A percentile compares a stretch with the other conserved stretches of the same genome.
Evolutionary conservation across 2,329 filamentous ascomycete species (phyloP).

Genomic region (Neofusicoccum laricinum): DNA sequence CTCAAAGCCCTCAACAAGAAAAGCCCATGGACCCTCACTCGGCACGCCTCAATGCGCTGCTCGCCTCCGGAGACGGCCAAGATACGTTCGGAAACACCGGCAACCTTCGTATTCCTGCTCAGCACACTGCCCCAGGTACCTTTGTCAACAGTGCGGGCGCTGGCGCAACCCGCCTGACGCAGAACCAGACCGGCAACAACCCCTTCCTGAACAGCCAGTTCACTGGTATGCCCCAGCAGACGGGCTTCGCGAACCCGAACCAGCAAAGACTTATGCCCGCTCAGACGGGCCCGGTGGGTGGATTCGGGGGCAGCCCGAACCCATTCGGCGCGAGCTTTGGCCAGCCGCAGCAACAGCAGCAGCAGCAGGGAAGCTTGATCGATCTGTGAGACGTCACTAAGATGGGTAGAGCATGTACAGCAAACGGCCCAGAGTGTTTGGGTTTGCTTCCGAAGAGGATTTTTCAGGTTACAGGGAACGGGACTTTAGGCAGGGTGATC

Average conservation of each 20-base stretch:
- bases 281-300: constrained; percentile 50
- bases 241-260: constrained; percentile 30
- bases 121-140: constrained; percentile 92
- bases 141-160: constrained; percentile 94
- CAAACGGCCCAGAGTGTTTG: not conserved
- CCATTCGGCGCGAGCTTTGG: constrained; percentile 50
- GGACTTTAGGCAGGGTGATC: not conserved
- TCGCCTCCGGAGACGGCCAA: constrained; percentile 85
- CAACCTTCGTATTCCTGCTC: constrained; percentile 88
- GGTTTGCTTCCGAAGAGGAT: not conserved
- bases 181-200: constrained; percentile 71
- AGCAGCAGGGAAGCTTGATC: constrained; percentile 57
- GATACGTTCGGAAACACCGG: constrained; percentile 98
- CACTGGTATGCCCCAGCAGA: constrained; percentile 61
- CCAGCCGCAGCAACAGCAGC: constrained; percentile 43
- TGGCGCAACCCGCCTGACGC: constrained; percentile 70
- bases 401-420: not conserved
- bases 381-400: constrained; percentile 47
- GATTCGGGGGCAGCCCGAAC: constrained; percentile 44
- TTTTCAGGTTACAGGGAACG: not conserved
- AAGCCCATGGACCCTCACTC: constrained; percentile 55
- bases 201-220: constrained; percentile 85
- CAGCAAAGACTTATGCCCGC: constrained; percentile 41
- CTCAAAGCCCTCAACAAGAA: constrained; percentile 41
- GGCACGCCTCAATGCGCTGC: constrained; percentile 78